Conservation (phyloP, 75 land plant genomes). For the Pinus tabuliformis region DNA sequence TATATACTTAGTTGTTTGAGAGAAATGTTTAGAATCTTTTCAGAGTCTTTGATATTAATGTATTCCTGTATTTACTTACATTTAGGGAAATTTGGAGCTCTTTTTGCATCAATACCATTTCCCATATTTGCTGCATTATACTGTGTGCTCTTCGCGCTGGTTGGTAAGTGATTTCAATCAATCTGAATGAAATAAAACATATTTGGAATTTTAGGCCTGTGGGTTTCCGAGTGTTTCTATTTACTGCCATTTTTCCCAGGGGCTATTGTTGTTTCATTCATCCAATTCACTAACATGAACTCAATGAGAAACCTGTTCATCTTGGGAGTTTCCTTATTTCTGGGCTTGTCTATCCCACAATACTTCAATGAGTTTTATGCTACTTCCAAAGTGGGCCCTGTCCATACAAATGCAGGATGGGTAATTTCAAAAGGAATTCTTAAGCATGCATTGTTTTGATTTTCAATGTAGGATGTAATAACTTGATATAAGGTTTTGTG, state of each 20-base stretch:
- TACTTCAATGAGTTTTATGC: conserved; percentile 66
- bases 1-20: background rate
- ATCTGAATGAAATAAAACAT: background rate
- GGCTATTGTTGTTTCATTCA: conserved; percentile 81
- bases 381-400: conserved; percentile 68
- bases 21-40: background rate
- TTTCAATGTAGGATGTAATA: background rate
- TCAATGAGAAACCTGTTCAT: conserved; percentile 83
- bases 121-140: conserved; percentile 92
- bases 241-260: conserved; percentile 39
- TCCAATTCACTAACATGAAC: conserved; percentile 94
- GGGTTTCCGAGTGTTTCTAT: background rate
- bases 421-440: conserved; percentile 33
- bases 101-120: conserved; percentile 91
- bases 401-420: conserved; percentile 84
- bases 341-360: conserved; percentile 90
- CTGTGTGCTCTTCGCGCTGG: conserved; percentile 85
- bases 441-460: background rate
- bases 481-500: background rate
- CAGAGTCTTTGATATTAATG: background rate
- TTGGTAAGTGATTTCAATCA: conserved; percentile 41
- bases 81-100: conserved; percentile 94
- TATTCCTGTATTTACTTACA: background rate
- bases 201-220: background rate
- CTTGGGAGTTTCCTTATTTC: conserved; percentile 82